Percentiles rank a stretch among this genome's conserved stretches.
Conservation (phyloP, 352 stramenopile species). For the Phytophthora cajani region DNA sequence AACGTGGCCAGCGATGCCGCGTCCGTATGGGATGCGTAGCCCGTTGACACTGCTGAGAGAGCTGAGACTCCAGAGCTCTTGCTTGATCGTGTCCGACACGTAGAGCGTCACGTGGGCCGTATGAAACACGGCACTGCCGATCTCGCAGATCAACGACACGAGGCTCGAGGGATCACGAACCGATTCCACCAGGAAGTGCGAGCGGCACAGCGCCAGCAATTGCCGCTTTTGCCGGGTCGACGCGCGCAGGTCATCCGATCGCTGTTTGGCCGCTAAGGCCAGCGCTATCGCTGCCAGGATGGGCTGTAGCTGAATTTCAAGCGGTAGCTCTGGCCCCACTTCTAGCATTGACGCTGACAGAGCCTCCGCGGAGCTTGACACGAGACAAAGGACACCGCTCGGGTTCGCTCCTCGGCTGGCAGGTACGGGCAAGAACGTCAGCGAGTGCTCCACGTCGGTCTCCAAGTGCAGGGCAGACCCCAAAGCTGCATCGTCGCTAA, state of each 20-base stretch:
- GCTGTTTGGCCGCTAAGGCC: constrained; percentile 55
- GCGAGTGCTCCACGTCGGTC: constrained; percentile 18
- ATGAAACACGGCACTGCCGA: constrained; percentile 73
- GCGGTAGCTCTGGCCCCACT: constrained; percentile 14
- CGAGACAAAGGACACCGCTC: constrained; percentile 56
- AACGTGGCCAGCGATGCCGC: constrained; percentile 79
- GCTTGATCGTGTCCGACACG: constrained; percentile 78
- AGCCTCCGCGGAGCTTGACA: constrained; percentile 16
- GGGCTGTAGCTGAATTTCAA: constrained; percentile 49
- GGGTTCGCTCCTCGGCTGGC: constrained; percentile 40
- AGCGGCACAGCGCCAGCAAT: constrained; percentile 68
- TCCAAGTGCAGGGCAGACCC: constrained; percentile 29
- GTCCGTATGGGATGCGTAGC: constrained; percentile 72
- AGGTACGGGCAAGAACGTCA: constrained; percentile 64
- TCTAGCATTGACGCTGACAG: constrained; percentile 30
- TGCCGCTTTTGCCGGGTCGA: constrained; percentile 76
- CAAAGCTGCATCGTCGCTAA: constrained; percentile 47
- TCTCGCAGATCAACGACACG: constrained; percentile 77
- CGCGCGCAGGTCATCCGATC: constrained; percentile 61
- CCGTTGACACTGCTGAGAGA: constrained; percentile 77
- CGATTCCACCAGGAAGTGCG: constrained; percentile 69
- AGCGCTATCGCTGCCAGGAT: constrained; percentile 56
- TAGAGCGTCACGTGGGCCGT: constrained; percentile 75
- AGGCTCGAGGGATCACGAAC: constrained; percentile 76
- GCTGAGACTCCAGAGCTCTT: constrained; percentile 77